Evolutionary conservation across 768 basidiomycete genomes (phyloP), one percentile per base, ranked within the genome.

Genomic region (Suillus subaureus): DNA sequence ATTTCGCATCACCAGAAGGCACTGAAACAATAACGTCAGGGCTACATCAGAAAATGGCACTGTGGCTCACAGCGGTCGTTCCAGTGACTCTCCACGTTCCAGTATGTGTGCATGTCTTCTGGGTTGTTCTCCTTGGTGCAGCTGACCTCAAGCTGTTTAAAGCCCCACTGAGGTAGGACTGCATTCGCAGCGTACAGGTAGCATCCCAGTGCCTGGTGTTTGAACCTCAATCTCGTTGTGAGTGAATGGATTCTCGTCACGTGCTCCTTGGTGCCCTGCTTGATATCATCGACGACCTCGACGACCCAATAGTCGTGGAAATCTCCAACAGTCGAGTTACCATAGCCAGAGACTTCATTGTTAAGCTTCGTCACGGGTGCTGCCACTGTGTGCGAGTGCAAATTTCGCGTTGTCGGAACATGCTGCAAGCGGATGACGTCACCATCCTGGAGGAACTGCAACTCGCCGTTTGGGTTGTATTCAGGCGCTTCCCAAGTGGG

Each of bases 41-140:
- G 9, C 28, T 42, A 33, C 31, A 42, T 11, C 35, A 28, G 4
- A 55, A n/a, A 64, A 16, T 67, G 18, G 4, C 64, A 62, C 9
- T 66, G 39, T 26, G 5, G 88, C 96, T 73, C 72, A 98, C 97
- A 78, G 73, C 94, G 86, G 63, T 95, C 91, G 75, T 99, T 99
- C 92, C 91, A 95, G 76, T 99, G 97, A 72, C 89, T 92, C 78
- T 99, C 97, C 62, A 99, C 92, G 74, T 99, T 99, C 97, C 97
- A 99, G 72, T 95, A 93, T 4, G 96, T 97, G 77, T 95, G 93
- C 21, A 83, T 73, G 76, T 98, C 92, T 21, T 80, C 82, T 1
- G 88, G 89, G 70, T 92, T 86, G 71, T 96, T 92, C 76, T 94
- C 90, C 78, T 92, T 93, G 62, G 90, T 90, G 76, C 97, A 99